Conservation (phyloP, 371 early-diverging fungal genomes). For the Mucor circinelloides region DNA sequence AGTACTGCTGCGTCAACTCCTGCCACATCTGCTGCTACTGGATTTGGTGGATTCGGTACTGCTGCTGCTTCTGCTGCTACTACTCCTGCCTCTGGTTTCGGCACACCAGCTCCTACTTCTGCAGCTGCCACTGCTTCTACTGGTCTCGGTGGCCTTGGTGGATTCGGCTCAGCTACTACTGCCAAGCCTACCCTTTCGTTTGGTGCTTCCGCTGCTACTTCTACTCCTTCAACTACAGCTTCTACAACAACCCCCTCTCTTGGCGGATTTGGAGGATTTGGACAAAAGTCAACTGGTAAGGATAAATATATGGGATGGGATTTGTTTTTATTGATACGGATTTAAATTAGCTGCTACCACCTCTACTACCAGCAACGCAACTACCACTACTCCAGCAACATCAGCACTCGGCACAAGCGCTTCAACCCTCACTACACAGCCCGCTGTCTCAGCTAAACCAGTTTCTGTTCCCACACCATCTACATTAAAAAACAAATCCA, state of each 20-base stretch:
- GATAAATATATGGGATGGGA: background rate
- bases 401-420: conserved; percentile 22
- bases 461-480: conserved; percentile 48
- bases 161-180: conserved; percentile 7
- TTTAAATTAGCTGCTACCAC: background rate
- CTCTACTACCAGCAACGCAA: background rate
- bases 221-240: conserved; percentile 5
- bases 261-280: conserved; percentile 22
- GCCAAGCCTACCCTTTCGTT: conserved; percentile 39
- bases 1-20: conserved; percentile 13
- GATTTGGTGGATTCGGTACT: conserved; percentile 28
- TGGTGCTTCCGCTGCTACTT: conserved; percentile 9
- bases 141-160: conserved; percentile 26
- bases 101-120: conserved; percentile 8
- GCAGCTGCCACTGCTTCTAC: conserved; percentile 18
- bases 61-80: conserved; percentile 1
- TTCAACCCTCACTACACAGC: conserved; percentile 28
- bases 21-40: conserved; percentile 9
- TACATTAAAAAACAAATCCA: conserved; percentile 76
- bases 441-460: conserved; percentile 29
- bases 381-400: conserved; percentile 1
- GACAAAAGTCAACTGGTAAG: conserved; percentile 17
- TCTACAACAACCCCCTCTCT: conserved; percentile 3
- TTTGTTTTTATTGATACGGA: background rate
- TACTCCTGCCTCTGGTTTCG: conserved; percentile 17